Evolutionary conservation across 768 basidiomycete genomes (phyloP), one percentile per base, ranked within the genome.

Genomic region (Lactifluus echinatus): DNA sequence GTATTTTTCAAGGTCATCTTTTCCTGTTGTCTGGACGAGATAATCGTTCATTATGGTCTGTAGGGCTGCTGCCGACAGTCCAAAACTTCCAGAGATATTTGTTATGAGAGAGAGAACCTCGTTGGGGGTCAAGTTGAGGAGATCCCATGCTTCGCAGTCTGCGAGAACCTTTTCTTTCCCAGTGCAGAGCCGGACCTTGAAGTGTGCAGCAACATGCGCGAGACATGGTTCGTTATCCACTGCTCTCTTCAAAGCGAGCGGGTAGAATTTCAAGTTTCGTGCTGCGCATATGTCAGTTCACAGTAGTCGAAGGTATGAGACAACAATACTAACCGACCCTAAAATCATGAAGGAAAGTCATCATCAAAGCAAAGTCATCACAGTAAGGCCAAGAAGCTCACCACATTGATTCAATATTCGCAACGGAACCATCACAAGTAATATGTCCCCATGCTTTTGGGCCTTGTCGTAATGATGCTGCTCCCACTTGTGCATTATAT

Each of bases 351-450:
- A 33, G 48, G n/a, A 43, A 10, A 7, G 44, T 28, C 46, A n/a
- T 55, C 36, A 58, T 40, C 33, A 31, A 26, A 6, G n/a, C 7
- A 8, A 29, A 31, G 6, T 12, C 23, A 47, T 8, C 15, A 55
- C 39, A n/a, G 46, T 50, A 12, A 10, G n/a, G n/a, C n/a, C n/a
- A n/a, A n/a, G n/a, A 12, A 31, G 50, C 71, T 57, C 45, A 72
- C 76, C 75, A 77, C 56, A 76, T 73, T 12, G 77, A 74, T 62
- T 78, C 77, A 53, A 77, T 45, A 57, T 78, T 78, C 3, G 77
- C 77, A 8, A 78, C 67, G 10, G 75, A 69, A 3, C 77, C 77
- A 45, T 68, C 76, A 37, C 67, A 71, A 8, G 75, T 68, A 45
- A 78, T 70, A 60, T 78, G 76, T 0, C 76, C 76, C 76, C 76